Conservation (phyloP, 208 protist genomes). For the Leishmania aethiopica region DNA sequence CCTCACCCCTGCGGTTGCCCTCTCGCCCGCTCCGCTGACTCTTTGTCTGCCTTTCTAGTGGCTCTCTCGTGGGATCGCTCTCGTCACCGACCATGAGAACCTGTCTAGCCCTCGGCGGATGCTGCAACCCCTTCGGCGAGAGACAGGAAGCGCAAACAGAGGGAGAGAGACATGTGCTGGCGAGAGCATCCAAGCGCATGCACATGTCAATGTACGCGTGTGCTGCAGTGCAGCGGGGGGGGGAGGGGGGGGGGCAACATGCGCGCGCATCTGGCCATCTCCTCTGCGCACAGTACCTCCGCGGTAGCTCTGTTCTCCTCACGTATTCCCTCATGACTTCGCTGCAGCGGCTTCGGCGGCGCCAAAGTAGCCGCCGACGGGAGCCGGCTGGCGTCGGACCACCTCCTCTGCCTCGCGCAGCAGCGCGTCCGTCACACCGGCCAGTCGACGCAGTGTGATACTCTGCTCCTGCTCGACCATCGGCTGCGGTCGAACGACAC, state of each 20-base stretch:
- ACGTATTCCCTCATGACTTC: not conserved
- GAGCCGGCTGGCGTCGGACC: conserved; percentile 20
- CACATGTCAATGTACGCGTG: not conserved
- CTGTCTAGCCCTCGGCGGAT: not conserved
- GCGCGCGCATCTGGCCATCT: not conserved
- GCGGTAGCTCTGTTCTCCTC: not conserved
- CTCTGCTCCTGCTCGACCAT: conserved; percentile 57
- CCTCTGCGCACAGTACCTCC: not conserved
- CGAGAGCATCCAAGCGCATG: not conserved
- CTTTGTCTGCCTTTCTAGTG: not conserved
- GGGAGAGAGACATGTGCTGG: not conserved
- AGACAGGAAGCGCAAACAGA: not conserved
- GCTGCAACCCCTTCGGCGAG: not conserved
- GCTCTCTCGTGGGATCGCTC: not conserved
- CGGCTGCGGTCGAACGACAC: conserved; percentile 64
- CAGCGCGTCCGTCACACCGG: conserved; percentile 63
- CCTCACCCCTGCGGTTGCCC: not conserved
- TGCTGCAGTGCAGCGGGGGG: not conserved
- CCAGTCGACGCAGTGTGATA: conserved; percentile 60
- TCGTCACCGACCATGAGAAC: not conserved
- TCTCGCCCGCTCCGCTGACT: not conserved
- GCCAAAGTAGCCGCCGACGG: conserved; percentile 67
- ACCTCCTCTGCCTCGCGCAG: conserved; percentile 32
- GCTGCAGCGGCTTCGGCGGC: not conserved
- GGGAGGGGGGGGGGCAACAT: not conserved